A percentile compares a stretch with the other conserved stretches of the same genome.
phyloP scores from a whole-genome alignment of 495 filamentous ascomycete genomes.

The Penicillium bovifimosum region DNA sequence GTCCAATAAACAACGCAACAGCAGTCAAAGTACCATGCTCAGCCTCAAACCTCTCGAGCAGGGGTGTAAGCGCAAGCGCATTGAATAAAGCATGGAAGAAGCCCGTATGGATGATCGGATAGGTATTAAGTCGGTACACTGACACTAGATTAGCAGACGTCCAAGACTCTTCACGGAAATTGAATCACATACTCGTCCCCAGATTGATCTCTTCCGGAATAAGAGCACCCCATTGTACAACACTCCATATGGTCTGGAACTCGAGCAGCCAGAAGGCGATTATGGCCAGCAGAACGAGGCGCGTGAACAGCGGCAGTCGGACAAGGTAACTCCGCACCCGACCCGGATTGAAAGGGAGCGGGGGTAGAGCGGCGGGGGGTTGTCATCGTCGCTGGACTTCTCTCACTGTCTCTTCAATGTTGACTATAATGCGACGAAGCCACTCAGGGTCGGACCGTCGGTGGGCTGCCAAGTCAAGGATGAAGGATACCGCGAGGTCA shows the following conservation, averaged over 20 bases:
- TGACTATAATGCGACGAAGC: neutral
- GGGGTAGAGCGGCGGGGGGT: slow-evolving; percentile 39
- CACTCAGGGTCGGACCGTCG: neutral
- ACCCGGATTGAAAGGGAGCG: slow-evolving; percentile 46
- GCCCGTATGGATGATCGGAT: slow-evolving; percentile 77
- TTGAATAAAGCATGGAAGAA: slow-evolving; percentile 79
- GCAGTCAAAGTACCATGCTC: slow-evolving; percentile 88
- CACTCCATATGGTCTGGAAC: slow-evolving; percentile 59
- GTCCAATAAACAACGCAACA: slow-evolving; percentile 77
- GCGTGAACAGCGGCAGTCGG: slow-evolving; percentile 83
- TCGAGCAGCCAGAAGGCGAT: slow-evolving; percentile 61
- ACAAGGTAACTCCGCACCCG: slow-evolving; percentile 64
- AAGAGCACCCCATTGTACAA: slow-evolving; percentile 69
- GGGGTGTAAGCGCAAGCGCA: slow-evolving; percentile 67
- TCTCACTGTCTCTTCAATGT: neutral
- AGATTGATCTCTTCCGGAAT: slow-evolving; percentile 70
- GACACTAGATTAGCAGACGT: slow-evolving; percentile 9
- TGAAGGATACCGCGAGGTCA: neutral
- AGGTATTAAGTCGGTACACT: slow-evolving; percentile 95
- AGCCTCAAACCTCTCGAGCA: slow-evolving; percentile 89
- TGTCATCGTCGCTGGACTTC: slow-evolving; percentile 25
- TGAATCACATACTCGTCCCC: slow-evolving; percentile 59
- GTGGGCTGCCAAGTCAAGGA: neutral
- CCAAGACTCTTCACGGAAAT: neutral
- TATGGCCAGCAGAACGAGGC: slow-evolving; percentile 64